Evolutionary conservation across 495 filamentous ascomycete genomes (phyloP), one percentile per base, ranked within the genome.

Genomic region (Neurospora terricola): DNA sequence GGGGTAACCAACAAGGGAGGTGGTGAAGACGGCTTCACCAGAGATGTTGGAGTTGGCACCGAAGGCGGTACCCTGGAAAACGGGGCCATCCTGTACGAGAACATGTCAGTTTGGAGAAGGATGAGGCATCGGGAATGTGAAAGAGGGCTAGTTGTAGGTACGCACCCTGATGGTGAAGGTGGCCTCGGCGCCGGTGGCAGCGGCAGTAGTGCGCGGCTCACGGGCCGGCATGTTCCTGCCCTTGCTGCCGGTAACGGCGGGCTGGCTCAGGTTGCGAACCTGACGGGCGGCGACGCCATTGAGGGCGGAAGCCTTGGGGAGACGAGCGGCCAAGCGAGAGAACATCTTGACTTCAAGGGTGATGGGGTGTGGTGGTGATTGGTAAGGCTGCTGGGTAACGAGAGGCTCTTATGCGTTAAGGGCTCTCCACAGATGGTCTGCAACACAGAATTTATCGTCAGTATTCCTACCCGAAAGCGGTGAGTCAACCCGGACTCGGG

Each of bases 361-460:
- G 36, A 71, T 36, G 69, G 74, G 73, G 69, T 75, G 70, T 66
- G 71, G 74, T 62, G 70, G 40, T 69, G 23, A 23, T 62, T 62
- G 54, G 54, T 62, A 16, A 16, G 54, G 54, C 54, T 62, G 23
- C 23, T 62, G 21, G 72, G 42, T 77, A 37, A 75, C 74, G 75
- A 75, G 72, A 75, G 71, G 59, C 40, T 74, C 71, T 38, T 45
- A 70, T 38, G 72, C 78, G 77, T 80, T 82, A 80, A 85, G 82
- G 82, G 96, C 91, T 89, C 97, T 97, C 96, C 96, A 99, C 87
- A 99, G 90, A 87, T 99, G 96, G 89, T 97, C 94, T 94, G 80
- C 38, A 72, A 48, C 75, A 43, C 30, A 43, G 59, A 74, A 71
- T 66, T 74, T 69, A 75, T 76, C 77, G 78, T 83, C 78, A 78